Conservation (phyloP, 352 stramenopile genomes). For the Phytophthora capsici region DNA sequence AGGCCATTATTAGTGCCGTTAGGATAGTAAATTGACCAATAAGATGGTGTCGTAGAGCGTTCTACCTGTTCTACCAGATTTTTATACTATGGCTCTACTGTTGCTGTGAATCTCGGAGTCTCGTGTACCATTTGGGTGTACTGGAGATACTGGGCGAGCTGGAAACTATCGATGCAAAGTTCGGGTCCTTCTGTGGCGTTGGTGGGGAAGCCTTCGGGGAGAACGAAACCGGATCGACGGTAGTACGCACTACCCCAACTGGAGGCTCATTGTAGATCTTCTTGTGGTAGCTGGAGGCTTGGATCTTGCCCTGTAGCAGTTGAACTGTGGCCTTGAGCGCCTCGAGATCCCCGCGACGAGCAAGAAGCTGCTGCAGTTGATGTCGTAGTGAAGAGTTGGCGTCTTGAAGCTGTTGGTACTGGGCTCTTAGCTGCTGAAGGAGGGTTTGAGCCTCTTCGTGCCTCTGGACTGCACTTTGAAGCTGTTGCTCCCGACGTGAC, state of each 20-base stretch:
- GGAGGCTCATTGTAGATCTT: conserved; percentile 9
- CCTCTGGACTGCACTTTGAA: conserved; percentile 34
- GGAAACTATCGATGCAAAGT: conserved; percentile 8
- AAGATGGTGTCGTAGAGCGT: background rate
- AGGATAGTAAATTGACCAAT: conserved; percentile 27
- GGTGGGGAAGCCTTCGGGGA: conserved; percentile 44
- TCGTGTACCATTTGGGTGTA: conserved; percentile 71
- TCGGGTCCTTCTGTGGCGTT: conserved; percentile 17
- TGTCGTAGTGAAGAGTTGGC: conserved; percentile 60
- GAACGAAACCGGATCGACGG: background rate
- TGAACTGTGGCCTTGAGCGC: conserved; percentile 65
- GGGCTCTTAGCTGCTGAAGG: conserved; percentile 49
- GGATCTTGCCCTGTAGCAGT: conserved; percentile 37
- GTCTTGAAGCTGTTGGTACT: conserved; percentile 45
- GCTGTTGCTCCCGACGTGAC: conserved; percentile 46
- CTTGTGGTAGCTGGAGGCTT: conserved; percentile 27
- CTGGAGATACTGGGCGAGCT: conserved; percentile 31
- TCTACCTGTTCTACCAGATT: too few species aligned
- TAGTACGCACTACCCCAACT: background rate
- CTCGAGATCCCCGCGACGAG: conserved; percentile 66
- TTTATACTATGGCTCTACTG: too few species aligned
- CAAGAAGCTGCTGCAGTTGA: conserved; percentile 74
- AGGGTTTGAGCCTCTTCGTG: conserved; percentile 42
- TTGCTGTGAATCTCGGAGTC: conserved; percentile 39
- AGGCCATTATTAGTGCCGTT: conserved; percentile 8